phyloP scores from a whole-genome alignment of 345 rosid genomes.

The Erodium maritimum region DNA sequence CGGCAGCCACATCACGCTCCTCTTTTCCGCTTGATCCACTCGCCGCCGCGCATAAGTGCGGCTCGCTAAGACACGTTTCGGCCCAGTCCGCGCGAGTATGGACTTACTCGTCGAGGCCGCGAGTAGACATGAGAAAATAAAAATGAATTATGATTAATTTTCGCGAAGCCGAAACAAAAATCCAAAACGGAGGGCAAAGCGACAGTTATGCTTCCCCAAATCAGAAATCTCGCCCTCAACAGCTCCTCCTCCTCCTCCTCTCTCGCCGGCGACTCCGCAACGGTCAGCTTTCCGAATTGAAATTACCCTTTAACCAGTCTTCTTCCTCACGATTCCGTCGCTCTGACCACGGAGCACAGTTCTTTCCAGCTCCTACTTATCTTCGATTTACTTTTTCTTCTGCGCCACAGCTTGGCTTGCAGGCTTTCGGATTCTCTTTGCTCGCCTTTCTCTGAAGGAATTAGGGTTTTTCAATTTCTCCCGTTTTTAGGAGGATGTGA shows the following conservation, averaged over 20 bases:
- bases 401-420: neutral
- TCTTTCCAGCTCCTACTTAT: neutral
- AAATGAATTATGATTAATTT: too few species aligned
- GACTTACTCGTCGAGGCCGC: neutral
- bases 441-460: neutral
- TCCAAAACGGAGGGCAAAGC: neutral
- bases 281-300: neutral
- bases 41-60: conserved; percentile 22
- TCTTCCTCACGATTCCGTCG: neutral
- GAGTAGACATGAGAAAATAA: neutral
- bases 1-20: neutral
- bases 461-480: neutral
- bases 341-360: neutral
- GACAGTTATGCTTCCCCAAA: neutral
- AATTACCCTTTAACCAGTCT: too few species aligned
- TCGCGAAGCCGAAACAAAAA: too few species aligned
- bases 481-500: neutral
- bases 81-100: neutral
- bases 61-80: neutral
- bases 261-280: neutral
- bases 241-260: neutral
- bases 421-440: too few species aligned
- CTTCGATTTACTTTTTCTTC: neutral
- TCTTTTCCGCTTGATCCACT: conserved; percentile 8
- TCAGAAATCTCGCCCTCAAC: neutral